These are phyloP conservation scores for Lachancea waltii DNA, from an alignment of 805 yeast species.

Conservation along the genomic window DNA sequence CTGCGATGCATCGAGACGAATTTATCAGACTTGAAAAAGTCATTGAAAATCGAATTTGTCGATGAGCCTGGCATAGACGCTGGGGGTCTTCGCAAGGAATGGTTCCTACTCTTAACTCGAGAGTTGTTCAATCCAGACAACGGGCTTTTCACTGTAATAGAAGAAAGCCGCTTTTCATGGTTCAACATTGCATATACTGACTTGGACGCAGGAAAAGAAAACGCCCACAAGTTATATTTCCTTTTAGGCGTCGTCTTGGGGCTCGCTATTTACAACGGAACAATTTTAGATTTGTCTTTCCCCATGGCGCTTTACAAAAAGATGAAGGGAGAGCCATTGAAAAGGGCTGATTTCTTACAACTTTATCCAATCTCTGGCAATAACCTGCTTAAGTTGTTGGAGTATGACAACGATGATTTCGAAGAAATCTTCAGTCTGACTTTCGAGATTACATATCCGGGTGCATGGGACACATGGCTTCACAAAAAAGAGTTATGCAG, in stretches of 20 bases:
- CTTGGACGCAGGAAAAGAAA: conserved; percentile 12
- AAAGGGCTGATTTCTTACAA: conserved; percentile 57
- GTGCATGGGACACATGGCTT: conserved; percentile 35
- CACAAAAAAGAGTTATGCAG: conserved; percentile 39
- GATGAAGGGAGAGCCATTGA: conserved; percentile 48
- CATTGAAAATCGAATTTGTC: conserved; percentile 69
- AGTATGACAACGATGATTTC: conserved; percentile 39
- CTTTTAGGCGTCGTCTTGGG: conserved; percentile 84
- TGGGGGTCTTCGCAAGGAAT: conserved; percentile 89
- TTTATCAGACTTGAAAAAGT: conserved; percentile 58
- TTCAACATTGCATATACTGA: conserved; percentile 43
- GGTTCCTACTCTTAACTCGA: conserved; percentile 74
- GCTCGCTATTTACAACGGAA: conserved; percentile 84
- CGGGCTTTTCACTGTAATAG: conserved; percentile 60
- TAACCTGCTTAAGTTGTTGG: conserved; percentile 43
- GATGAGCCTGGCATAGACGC: conserved; percentile 94
- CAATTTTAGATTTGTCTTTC: conserved; percentile 71
- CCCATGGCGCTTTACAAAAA: conserved; percentile 76
- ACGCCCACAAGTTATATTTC: conserved; percentile 51
- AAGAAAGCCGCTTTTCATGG: conserved; percentile 72
- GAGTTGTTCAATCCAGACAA: conserved; percentile 63
- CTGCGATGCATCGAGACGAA: conserved; percentile 52
- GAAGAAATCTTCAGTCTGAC: conserved; percentile 44
- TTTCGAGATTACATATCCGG: conserved; percentile 56
- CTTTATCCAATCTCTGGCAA: conserved; percentile 62